Base-by-base conservation (phyloP, 371 early-diverging fungal genomes). In the Rhizomucor miehei region DNA sequence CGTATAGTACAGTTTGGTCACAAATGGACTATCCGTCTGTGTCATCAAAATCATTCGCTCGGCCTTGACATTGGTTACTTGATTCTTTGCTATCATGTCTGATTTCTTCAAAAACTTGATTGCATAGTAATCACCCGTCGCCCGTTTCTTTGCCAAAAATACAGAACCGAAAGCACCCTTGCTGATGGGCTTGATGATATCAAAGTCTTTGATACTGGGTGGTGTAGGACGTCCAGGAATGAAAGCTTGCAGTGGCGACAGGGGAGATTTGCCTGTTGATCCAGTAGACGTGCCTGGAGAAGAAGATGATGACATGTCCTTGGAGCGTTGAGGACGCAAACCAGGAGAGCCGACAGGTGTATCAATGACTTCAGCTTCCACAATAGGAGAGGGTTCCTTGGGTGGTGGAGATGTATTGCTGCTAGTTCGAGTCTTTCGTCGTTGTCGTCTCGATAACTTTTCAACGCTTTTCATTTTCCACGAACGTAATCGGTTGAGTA, bases 91-190 rank as follows among this genome's bases (percentile, higher is more conserved):
- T 51, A 93, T 82, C 92, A 95, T 92, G 55, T 95, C 95, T 0
- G 88, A 83, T 57, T 95, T 95, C 34, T 86, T 84, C 37, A 95
- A 66, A 6, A 91, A 92, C 53, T 95, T 95, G 75, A 95, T 91
- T 0, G 95, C 95, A 71, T 76, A 92, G 49, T 91, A 91, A 47
- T 92, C 91, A 1, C 92, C 92, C 0, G 95, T 93, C 0, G 87
- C 68, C 34, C 86, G 73, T 60, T 92, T 92, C 56, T 90, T 90
- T 2, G 95, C 91, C 19, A 95, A 65, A 54, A 87, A 93, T 0
- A 95, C 95, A 5, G 89, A 88, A 0, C 95, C 95, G 78, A 91
- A 95, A 0, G 95, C 95, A 4, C 95, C 95, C 64, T 91, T 91
- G 51, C 89, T 88, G 43, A 94, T 94, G 0, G 95, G 92, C 60